Evolutionary conservation across 2,329 filamentous ascomycete genomes (phyloP).

Genomic region (Canariomyces notabilis): DNA sequence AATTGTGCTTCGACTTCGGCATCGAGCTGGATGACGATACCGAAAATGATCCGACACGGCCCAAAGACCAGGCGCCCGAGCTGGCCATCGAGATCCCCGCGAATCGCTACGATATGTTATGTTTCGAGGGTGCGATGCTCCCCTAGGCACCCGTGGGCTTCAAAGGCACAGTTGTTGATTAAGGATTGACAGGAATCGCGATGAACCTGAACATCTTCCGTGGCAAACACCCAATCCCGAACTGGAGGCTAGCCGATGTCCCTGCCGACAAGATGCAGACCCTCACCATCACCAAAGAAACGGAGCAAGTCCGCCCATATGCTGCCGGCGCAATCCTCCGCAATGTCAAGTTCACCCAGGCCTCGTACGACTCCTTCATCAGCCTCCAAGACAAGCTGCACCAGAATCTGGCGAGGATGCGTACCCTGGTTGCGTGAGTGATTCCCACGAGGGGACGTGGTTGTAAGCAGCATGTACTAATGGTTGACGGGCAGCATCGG

Average conservation of each 20-base stretch:
- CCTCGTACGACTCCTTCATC: slow-evolving; percentile 95
- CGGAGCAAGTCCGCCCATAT: slow-evolving; percentile 74
- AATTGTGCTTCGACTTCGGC: slow-evolving; percentile 96
- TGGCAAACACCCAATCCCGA: slow-evolving; percentile 67
- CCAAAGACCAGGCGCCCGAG: slow-evolving; percentile 81
- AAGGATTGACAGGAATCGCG: slow-evolving; percentile 52
- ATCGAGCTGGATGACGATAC: slow-evolving; percentile 98
- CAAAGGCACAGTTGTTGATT: not conserved
- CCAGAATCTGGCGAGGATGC: slow-evolving; percentile 87
- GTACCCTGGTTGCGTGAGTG: slow-evolving; percentile 57
- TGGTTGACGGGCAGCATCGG: slow-evolving; percentile 54
- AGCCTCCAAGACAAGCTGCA: slow-evolving; percentile 96
- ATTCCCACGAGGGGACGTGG: too few species aligned
- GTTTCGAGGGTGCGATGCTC: slow-evolving; percentile 67
- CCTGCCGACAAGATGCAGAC: slow-evolving; percentile 68
- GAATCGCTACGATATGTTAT: slow-evolving; percentile 92
- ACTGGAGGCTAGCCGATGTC: slow-evolving; percentile 71
- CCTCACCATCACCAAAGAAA: slow-evolving; percentile 73
- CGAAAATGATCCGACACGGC: slow-evolving; percentile 63
- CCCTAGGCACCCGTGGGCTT: not conserved
- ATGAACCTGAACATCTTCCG: slow-evolving; percentile 95
- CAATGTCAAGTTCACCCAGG: slow-evolving; percentile 86
- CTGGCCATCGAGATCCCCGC: slow-evolving; percentile 98
- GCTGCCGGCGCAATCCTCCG: slow-evolving; percentile 86
- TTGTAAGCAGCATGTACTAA: not conserved